Conservation (phyloP, 805 yeast species). For the Monosporozyma aerobia region DNA sequence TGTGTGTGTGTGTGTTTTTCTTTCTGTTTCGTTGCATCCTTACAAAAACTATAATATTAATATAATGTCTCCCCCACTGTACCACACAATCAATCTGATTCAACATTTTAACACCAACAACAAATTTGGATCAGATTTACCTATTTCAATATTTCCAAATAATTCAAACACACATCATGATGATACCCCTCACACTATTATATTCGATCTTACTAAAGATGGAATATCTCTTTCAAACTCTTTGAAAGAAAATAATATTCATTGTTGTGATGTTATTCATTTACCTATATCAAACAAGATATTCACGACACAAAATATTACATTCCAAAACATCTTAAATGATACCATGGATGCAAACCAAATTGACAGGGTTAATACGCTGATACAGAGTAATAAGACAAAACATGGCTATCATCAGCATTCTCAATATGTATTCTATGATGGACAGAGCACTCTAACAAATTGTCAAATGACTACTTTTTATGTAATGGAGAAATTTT, state of each 20-base stretch:
- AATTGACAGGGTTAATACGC: constrained; percentile 5
- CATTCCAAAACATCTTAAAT: constrained; percentile 15
- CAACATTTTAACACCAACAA: not conserved
- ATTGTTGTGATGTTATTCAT: constrained; percentile 8
- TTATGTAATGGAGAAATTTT: constrained; percentile 16
- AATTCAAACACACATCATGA: not conserved
- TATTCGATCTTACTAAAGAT: not conserved
- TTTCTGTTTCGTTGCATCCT: not conserved
- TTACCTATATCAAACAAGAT: constrained; percentile 22
- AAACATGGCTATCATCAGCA: constrained; percentile 6
- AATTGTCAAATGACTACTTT: constrained; percentile 19
- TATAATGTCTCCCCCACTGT: not conserved
- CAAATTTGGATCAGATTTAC: not conserved
- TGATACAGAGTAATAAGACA: too few species aligned
- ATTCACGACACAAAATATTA: constrained; percentile 19
- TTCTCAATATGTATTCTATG: constrained; percentile 17
- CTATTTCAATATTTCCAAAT: not conserved
- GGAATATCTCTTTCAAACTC: not conserved
- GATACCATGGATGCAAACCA: constrained; percentile 9
- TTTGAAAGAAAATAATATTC: not conserved
- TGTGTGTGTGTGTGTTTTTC: too few species aligned
- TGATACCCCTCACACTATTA: not conserved
- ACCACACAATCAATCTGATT: not conserved
- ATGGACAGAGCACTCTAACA: constrained; percentile 15
- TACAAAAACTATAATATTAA: not conserved